Percentiles rank a stretch among this genome's conserved stretches.
Conservation (phyloP, 306 rosid species). For the Vigna angularis region DNA sequence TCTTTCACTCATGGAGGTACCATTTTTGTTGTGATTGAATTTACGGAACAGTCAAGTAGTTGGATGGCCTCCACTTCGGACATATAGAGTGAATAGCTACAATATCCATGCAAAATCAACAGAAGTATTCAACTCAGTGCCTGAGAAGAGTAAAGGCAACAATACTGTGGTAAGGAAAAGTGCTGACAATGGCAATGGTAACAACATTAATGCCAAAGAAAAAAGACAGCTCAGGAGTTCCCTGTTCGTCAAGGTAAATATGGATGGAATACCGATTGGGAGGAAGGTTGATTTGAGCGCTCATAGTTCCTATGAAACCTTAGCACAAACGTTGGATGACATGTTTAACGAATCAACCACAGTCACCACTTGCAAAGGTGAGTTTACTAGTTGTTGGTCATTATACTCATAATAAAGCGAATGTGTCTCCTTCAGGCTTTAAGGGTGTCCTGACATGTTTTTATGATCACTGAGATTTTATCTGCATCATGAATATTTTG, state of each 20-base stretch:
- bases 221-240: constrained; percentile 58
- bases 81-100: constrained; percentile 80
- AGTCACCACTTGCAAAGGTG: constrained; percentile 60
- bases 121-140: constrained; percentile 58
- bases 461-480: constrained; percentile 13
- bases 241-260: constrained; percentile 84
- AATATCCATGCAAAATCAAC: constrained; percentile 65
- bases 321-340: constrained; percentile 73
- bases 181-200: constrained; percentile 49
- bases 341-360: constrained; percentile 75
- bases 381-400: constrained; percentile 35
- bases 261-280: constrained; percentile 91
- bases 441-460: not conserved
- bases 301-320: constrained; percentile 78
- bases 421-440: not conserved
- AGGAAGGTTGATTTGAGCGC: constrained; percentile 88
- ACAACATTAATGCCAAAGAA: constrained; percentile 55
- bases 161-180: constrained; percentile 42
- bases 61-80: constrained; percentile 97
- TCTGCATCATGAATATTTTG: constrained; percentile 11
- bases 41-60: constrained; percentile 78
- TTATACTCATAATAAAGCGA: constrained; percentile 21
- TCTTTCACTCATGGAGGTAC: constrained; percentile 40
- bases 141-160: constrained; percentile 56
- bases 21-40: constrained; percentile 47